These are phyloP conservation scores for Ogataea methanolica DNA, from an alignment of 805 yeast species.

Conservation along the genomic window DNA sequence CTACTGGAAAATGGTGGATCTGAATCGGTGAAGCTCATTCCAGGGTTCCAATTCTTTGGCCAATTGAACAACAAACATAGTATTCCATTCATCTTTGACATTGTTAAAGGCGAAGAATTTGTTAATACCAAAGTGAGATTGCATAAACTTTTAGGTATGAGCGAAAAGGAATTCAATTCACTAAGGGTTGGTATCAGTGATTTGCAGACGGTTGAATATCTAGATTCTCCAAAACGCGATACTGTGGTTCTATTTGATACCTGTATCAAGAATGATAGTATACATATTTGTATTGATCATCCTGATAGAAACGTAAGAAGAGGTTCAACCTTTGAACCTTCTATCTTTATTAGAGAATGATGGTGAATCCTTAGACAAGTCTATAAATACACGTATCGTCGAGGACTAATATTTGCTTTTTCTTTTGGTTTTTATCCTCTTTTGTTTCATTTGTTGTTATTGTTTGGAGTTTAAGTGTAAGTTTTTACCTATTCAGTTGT, in stretches of 20 bases:
- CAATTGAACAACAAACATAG: constrained; percentile 67
- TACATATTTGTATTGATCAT: constrained; percentile 74
- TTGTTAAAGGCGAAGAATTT: constrained; percentile 63
- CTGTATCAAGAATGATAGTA: constrained; percentile 21
- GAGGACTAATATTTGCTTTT: no score
- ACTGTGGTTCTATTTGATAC: constrained; percentile 53
- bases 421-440: no score
- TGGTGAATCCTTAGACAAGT: background rate
- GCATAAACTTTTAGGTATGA: constrained; percentile 66
- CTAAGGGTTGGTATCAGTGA: constrained; percentile 60
- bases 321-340: constrained; percentile 46
- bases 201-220: constrained; percentile 30
- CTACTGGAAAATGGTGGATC: constrained; percentile 10
- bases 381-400: no score
- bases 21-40: constrained; percentile 40
- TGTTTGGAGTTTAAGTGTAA: no score
- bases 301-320: constrained; percentile 73
- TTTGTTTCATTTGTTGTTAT: no score
- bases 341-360: constrained; percentile 50
- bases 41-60: constrained; percentile 75
- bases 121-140: constrained; percentile 61
- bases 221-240: constrained; percentile 49
- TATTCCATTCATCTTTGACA: constrained; percentile 76
- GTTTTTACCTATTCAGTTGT: no score
- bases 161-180: constrained; percentile 75